Evolutionary conservation across 2,329 filamentous ascomycete genomes (phyloP).

Genomic region (Alternaria hordeiaustralica): DNA sequence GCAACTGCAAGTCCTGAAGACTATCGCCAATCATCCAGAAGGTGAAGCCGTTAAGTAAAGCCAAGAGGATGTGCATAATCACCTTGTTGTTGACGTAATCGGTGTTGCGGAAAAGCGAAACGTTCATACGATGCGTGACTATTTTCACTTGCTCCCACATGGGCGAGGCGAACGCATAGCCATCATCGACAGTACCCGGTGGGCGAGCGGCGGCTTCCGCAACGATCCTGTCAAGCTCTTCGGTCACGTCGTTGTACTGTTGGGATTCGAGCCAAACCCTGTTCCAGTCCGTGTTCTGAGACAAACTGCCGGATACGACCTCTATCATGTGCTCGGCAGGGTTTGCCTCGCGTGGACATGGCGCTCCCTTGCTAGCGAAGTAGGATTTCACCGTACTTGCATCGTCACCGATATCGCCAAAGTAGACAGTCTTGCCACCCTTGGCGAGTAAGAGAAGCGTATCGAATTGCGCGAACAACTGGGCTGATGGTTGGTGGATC

Average conservation of each 20-base stretch:
- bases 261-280: slow-evolving; percentile 45
- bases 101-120: slow-evolving; percentile 15
- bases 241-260: slow-evolving; percentile 32
- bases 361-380: slow-evolving; percentile 59
- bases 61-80: slow-evolving; percentile 12
- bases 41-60: slow-evolving; percentile 23
- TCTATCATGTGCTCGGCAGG: slow-evolving; percentile 80
- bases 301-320: slow-evolving; percentile 58
- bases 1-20: slow-evolving; percentile 47
- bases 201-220: slow-evolving; percentile 40
- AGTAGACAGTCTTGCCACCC: slow-evolving; percentile 80
- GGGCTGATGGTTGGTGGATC: slow-evolving; percentile 83
- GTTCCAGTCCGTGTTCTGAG: slow-evolving; percentile 31
- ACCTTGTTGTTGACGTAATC: slow-evolving; percentile 26
- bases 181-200: slow-evolving; percentile 43
- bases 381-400: slow-evolving; percentile 68
- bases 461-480: slow-evolving; percentile 83
- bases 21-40: slow-evolving; percentile 24
- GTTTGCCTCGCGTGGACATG: slow-evolving; percentile 58
- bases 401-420: slow-evolving; percentile 78
- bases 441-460: slow-evolving; percentile 75
- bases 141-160: slow-evolving; percentile 19
- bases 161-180: slow-evolving; percentile 31
- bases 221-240: slow-evolving; percentile 45
- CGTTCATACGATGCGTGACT: slow-evolving; percentile 18